Base-by-base conservation (phyloP, 2,329 filamentous ascomycete genomes). In the Ophiostoma quercus region DNA sequence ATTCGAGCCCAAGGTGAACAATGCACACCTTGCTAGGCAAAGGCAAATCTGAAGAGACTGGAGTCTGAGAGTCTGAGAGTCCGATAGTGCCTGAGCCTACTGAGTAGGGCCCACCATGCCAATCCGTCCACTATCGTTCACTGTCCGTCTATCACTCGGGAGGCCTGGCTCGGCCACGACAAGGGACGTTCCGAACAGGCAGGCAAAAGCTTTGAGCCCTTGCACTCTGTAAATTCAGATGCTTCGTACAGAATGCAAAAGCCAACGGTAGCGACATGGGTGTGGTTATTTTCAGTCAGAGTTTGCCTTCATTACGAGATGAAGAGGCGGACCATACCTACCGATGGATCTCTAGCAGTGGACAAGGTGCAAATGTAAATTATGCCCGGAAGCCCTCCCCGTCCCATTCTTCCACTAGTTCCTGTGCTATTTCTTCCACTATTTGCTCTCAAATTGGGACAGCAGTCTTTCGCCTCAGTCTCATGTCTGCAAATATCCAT, bases 81-180 rank as follows among this genome's bases (percentile, higher is more conserved):
- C 34, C 34, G 34, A 34, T 34, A 34, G 34, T 34, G 34, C 8
- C 34, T 34, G 34, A 34, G 25, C 8, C 5, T 34, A 34, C 34
- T 34, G 34, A 19, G 16, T 14, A 14, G 12, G 51, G 11, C 51
- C 51, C 51, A 57, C 51, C 16, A 57, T 25, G 25, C 57, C 57
- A 25, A 62, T 19, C 25, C 32, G 25, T 34, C 57, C 51, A 47
- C 19, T 47, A n/a, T 47, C 43, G 19, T 11, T 11, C n/a, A 25
- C 51, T 57, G 25, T n/a, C 47, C 22, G 25, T 62, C 57, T 62
- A 62, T 32, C 25, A 29, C 2, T 62, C 25, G 25, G 57, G 57
- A 62, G 57, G 57, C 57, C 57, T 62, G 57, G 57, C 57, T 29
- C 25, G 25, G 57, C 54, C 57, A 22, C 32, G 57, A 62, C 57